Conservation (phyloP, 179 eudicot species). For the Spergularia azorica region DNA sequence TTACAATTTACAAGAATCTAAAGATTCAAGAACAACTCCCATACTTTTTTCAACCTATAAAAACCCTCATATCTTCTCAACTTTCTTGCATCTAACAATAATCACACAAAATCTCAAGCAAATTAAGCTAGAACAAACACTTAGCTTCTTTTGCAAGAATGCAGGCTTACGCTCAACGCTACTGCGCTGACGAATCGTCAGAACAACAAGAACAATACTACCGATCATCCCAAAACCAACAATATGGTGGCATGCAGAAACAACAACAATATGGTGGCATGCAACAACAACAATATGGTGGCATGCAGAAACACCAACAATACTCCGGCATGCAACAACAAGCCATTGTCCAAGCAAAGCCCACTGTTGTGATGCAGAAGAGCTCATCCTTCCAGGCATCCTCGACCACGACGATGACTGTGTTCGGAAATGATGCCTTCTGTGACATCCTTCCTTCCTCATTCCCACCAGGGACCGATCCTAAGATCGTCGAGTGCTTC, state of each 20-base stretch:
- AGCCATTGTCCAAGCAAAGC: no score
- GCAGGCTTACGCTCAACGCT: slow-evolving; percentile 27
- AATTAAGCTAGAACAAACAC: no score
- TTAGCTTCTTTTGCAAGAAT: not conserved
- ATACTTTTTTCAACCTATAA: not conserved
- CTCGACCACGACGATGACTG: slow-evolving; percentile 16
- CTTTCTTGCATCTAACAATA: slow-evolving; percentile 1
- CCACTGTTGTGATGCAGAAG: slow-evolving; percentile 2
- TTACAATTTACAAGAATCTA: slow-evolving; percentile 13
- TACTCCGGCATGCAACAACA: not conserved
- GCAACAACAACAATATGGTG: not conserved
- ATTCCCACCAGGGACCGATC: slow-evolving; percentile 46
- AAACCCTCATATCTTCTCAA: slow-evolving; percentile 11
- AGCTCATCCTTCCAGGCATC: slow-evolving; percentile 13
- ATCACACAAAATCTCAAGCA: slow-evolving; percentile 10
- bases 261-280: slow-evolving; percentile 1
- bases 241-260: not conserved
- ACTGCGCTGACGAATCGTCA: slow-evolving; percentile 18
- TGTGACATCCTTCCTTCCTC: slow-evolving; percentile 33
- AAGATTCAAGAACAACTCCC: no score
- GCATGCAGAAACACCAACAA: no score
- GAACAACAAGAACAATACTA: slow-evolving; percentile 25
- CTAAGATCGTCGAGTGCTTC: slow-evolving; percentile 39
- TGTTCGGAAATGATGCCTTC: slow-evolving; percentile 34
- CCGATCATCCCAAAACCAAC: slow-evolving; percentile 2